Evolutionary conservation across 805 yeast species (phyloP).

Genomic region (Yarrowia divulgata): DNA sequence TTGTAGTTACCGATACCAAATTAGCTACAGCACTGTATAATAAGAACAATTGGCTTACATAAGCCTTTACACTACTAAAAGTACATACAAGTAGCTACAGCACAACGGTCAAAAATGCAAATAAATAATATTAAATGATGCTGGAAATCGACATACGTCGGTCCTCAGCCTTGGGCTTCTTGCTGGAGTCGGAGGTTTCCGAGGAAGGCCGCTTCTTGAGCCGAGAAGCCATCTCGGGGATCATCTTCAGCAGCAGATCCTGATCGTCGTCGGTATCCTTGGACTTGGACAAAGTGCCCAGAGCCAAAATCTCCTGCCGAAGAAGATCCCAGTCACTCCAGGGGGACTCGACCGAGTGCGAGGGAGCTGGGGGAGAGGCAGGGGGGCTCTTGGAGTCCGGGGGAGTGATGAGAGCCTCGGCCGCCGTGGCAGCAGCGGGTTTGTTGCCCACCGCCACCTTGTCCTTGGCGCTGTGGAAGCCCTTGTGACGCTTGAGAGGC

Average conservation of each 20-base stretch:
- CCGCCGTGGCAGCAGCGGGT: background rate
- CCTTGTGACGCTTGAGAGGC: conserved; percentile 26
- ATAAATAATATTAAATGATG: conserved; percentile 34
- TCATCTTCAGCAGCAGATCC: conserved; percentile 20
- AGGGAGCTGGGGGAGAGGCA: background rate
- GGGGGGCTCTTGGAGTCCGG: conserved; percentile 26
- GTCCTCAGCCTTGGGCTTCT: conserved; percentile 36
- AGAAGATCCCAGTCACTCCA: conserved; percentile 34
- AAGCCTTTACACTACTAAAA: background rate
- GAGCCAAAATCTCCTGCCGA: conserved; percentile 30
- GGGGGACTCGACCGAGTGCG: background rate
- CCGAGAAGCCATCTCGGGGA: conserved; percentile 27
- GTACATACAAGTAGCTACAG: too few species aligned
- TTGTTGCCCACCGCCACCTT: conserved; percentile 5
- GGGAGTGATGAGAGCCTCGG: conserved; percentile 25
- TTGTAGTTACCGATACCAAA: too few species aligned
- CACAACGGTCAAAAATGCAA: conserved; percentile 20
- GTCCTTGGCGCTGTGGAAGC: background rate
- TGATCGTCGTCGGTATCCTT: conserved; percentile 19
- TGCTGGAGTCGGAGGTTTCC: background rate
- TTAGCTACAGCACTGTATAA: background rate
- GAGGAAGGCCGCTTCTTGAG: conserved; percentile 2
- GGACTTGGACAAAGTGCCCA: conserved; percentile 9
- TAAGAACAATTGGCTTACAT: background rate
- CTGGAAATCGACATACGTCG: conserved; percentile 32